phyloP scores from a whole-genome alignment of 2,329 filamentous ascomycete genomes.

The Albifimbria verrucaria region DNA sequence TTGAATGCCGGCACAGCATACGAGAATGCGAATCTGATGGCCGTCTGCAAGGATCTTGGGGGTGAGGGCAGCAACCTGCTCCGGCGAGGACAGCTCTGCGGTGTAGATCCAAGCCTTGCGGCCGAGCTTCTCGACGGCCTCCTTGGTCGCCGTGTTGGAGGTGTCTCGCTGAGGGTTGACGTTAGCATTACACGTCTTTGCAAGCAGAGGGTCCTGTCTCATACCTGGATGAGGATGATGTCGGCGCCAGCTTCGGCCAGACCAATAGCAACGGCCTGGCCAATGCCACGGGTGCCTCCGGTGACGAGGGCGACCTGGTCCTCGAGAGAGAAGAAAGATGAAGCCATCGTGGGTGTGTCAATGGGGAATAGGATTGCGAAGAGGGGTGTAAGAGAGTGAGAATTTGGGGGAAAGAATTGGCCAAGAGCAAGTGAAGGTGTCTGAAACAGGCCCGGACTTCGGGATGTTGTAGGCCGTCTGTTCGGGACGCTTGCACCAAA shows the following conservation, averaged over 20 bases:
- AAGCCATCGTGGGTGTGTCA: slow-evolving; percentile 28
- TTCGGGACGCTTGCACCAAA: too few species aligned
- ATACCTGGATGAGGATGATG: slow-evolving; percentile 51
- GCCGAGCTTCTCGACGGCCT: slow-evolving; percentile 61
- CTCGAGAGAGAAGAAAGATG: slow-evolving; percentile 49
- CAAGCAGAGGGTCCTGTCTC: slow-evolving; percentile 7
- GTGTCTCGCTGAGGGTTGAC: slow-evolving; percentile 36
- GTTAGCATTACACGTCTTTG: not conserved
- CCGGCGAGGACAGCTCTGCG: slow-evolving; percentile 62
- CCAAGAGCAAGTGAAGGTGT: too few species aligned
- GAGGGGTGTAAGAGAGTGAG: too few species aligned
- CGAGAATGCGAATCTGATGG: slow-evolving; percentile 68
- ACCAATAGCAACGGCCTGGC: slow-evolving; percentile 53
- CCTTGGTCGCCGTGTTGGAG: slow-evolving; percentile 49
- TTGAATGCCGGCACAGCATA: slow-evolving; percentile 89
- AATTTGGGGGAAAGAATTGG: too few species aligned
- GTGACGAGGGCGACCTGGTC: slow-evolving; percentile 57
- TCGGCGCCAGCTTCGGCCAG: slow-evolving; percentile 59
- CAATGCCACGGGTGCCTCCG: slow-evolving; percentile 56
- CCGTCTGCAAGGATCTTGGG: slow-evolving; percentile 60
- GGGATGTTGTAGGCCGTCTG: too few species aligned
- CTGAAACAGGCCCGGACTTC: too few species aligned
- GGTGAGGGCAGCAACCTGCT: slow-evolving; percentile 58
- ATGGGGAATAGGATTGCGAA: too few species aligned
- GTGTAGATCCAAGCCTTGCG: slow-evolving; percentile 66